phyloP scores from a whole-genome alignment of 2,329 filamentous ascomycete species.

The Seiridium unicorne region DNA sequence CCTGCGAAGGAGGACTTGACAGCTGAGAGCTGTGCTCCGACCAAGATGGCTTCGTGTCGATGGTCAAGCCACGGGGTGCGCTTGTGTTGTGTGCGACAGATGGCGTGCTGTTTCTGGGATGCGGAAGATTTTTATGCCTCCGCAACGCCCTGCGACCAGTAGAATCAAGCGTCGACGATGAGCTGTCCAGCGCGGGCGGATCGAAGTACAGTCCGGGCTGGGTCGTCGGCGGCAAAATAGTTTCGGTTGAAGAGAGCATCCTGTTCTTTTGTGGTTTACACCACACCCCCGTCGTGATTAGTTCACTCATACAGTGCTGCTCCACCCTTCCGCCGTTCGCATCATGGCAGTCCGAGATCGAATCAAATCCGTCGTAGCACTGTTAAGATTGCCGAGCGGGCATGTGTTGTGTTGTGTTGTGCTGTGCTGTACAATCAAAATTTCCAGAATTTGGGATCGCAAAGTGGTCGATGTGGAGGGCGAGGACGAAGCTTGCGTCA shows the following conservation, averaged over 20 bases:
- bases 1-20: slow-evolving; percentile 37
- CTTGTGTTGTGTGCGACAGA: slow-evolving; percentile 8
- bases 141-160: slow-evolving; percentile 30
- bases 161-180: slow-evolving; percentile 19
- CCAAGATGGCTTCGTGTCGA: slow-evolving; percentile 28
- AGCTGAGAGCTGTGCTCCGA: slow-evolving; percentile 20
- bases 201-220: slow-evolving; percentile 25
- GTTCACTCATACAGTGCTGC: slow-evolving; percentile 11
- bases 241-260: slow-evolving; percentile 27
- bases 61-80: slow-evolving; percentile 16
- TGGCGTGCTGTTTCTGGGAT: slow-evolving; percentile 27
- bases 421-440: too few relatives aligned
- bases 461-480: not conserved
- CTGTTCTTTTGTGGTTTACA: slow-evolving; percentile 34
- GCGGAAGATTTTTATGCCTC: slow-evolving; percentile 37
- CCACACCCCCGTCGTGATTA: slow-evolving; percentile 11
- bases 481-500: slow-evolving; percentile 3
- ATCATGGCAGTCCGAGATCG: not conserved
- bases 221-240: slow-evolving; percentile 23
- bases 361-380: not conserved
- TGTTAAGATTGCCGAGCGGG: not conserved
- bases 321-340: slow-evolving; percentile 1
- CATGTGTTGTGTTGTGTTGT: not conserved
- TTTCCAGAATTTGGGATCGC: not conserved
- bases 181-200: slow-evolving; percentile 18